Conservation (phyloP, 805 yeast species). For the Priceomyces medius region DNA sequence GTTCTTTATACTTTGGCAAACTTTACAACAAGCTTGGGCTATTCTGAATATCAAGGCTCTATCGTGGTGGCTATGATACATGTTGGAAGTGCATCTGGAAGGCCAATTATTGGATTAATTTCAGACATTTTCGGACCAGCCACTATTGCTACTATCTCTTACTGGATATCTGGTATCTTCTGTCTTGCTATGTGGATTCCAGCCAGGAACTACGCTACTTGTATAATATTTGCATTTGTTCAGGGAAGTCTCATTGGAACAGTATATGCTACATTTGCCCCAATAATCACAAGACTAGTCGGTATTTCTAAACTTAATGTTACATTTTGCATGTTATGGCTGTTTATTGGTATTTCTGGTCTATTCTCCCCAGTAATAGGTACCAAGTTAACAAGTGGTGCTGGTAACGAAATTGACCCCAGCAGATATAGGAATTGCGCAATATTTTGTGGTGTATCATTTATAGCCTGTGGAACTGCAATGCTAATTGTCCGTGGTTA, state of each 20-base stretch:
- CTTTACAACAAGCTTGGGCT: constrained; percentile 60
- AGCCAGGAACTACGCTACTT: constrained; percentile 55
- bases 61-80: constrained; percentile 59
- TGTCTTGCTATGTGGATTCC: constrained; percentile 45
- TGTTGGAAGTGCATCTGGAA: constrained; percentile 53
- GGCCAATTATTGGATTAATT: constrained; percentile 55
- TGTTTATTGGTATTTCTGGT: constrained; percentile 48
- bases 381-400: constrained; percentile 42
- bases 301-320: constrained; percentile 55
- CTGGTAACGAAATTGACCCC: constrained; percentile 30
- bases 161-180: constrained; percentile 26
- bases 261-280: constrained; percentile 54
- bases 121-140: constrained; percentile 54
- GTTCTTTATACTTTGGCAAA: constrained; percentile 59
- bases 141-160: constrained; percentile 35
- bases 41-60: constrained; percentile 52
- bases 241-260: constrained; percentile 62
- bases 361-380: constrained; percentile 64
- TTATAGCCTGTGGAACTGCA: constrained; percentile 43
- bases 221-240: constrained; percentile 49
- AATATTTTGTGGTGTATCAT: constrained; percentile 59
- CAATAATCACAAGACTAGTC: constrained; percentile 50
- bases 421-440: constrained; percentile 53
- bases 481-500: constrained; percentile 54
- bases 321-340: constrained; percentile 53